A percentile compares a stretch with the other conserved stretches of the same genome.
Conservation (phyloP, 1,139 yeast genomes). For the Candida glucosophila region DNA sequence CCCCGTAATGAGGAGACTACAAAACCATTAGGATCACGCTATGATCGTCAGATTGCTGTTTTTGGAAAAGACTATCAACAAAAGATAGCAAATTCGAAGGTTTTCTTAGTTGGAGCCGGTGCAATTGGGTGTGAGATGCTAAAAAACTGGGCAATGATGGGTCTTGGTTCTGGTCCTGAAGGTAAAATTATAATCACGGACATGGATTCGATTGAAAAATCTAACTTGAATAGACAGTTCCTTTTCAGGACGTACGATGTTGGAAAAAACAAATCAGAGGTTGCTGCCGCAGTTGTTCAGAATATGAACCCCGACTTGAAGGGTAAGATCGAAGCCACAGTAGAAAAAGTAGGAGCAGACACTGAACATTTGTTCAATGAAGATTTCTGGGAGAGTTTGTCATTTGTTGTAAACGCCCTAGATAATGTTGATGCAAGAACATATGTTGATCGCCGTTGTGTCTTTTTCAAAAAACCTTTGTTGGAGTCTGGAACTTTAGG, state of each 20-base stretch:
- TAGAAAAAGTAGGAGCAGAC: slow-evolving; percentile 89
- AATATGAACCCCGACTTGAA: slow-evolving; percentile 76
- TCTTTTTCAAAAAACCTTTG: slow-evolving; percentile 82
- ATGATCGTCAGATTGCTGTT: slow-evolving; percentile 90
- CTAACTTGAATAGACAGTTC: slow-evolving; percentile 92
- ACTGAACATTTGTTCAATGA: slow-evolving; percentile 84
- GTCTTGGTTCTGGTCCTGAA: slow-evolving; percentile 83
- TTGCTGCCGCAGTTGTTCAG: slow-evolving; percentile 77
- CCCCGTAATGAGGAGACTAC: slow-evolving; percentile 66
- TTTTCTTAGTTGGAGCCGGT: slow-evolving; percentile 94
- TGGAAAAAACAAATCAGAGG: slow-evolving; percentile 84
- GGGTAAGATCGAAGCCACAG: slow-evolving; percentile 67
- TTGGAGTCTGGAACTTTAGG: slow-evolving; percentile 97
- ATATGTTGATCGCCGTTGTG: slow-evolving; percentile 94
- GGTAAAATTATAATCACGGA: slow-evolving; percentile 87
- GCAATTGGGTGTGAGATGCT: slow-evolving; percentile 99
- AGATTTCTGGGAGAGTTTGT: slow-evolving; percentile 75
- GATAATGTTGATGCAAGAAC: slow-evolving; percentile 98
- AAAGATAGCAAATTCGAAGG: slow-evolving; percentile 63
- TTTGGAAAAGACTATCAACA: slow-evolving; percentile 78
- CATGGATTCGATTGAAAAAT: slow-evolving; percentile 90
- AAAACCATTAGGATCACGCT: slow-evolving; percentile 70
- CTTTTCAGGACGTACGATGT: slow-evolving; percentile 92
- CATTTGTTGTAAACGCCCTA: slow-evolving; percentile 89
- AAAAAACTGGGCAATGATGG: slow-evolving; percentile 97